Base-by-base conservation (phyloP, 2,329 filamentous ascomycete genomes). In the Diplodia sapinea region DNA sequence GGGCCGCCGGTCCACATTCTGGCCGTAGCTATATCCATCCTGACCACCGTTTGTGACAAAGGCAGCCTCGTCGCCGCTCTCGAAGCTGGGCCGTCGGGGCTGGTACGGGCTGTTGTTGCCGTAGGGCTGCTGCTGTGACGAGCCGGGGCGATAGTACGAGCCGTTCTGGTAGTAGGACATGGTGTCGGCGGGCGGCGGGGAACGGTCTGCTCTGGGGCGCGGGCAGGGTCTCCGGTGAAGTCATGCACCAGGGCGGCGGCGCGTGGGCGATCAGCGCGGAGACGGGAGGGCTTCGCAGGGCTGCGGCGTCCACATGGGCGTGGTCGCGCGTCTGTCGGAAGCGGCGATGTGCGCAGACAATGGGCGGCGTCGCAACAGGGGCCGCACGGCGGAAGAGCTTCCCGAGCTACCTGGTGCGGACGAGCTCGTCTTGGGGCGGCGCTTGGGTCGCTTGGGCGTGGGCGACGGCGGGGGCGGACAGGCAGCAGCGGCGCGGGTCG, bases 31-130 rank as follows among this genome's bases (percentile, higher is more conserved):
- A 68, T 79, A 77, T 67, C 73, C 52, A 26, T 63, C 59, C 12
- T 29, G 29, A 15, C 74, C 75, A 66, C 68, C 80, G 78, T 68
- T 81, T 73, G 29, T 73, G 80, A 66, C 88, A 54, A 65, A 87
- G 59, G 82, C 79, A 57, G 84, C 82, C 76, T 94, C 91, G 77
- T 95, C 92, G 71, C 90, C 91, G 71, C 85, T 87, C 77, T 93
- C 89, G 81, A 92, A 93, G 81, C 90, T 94, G 59, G 87, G 85
- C 71, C 87, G 85, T 71, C 91, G 84, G 69, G 80, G 80, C 66
- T 77, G 76, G 68, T 79, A 78, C 54, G 74, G 75, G 68, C n/a
- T 49, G 70, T 70, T 56, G 79, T 69, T 54, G 79, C 17, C 73
- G 68, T 77, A 77, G 61, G 79, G 77, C 65, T 74, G 78, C 68